Conservation (phyloP, 306 rosid species). For the Fagus crenata region DNA sequence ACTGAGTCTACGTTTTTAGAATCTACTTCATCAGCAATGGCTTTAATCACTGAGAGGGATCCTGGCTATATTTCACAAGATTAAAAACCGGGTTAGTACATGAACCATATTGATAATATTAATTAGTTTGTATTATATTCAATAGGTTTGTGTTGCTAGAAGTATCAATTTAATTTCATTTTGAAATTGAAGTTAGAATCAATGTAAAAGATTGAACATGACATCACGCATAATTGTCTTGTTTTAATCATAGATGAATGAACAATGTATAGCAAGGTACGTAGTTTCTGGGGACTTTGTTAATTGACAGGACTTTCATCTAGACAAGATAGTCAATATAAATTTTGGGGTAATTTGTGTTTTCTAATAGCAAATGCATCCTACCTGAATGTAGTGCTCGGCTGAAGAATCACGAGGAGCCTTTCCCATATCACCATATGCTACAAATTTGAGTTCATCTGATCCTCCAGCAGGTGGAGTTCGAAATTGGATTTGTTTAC, state of each 20-base stretch:
- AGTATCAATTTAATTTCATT: background rate
- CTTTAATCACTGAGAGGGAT: constrained; percentile 63
- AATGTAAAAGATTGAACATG: too few species aligned
- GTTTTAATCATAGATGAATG: too few species aligned
- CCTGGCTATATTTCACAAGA: constrained; percentile 59
- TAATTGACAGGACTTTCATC: too few species aligned
- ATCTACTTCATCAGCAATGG: constrained; percentile 45
- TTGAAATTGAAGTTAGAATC: too few species aligned
- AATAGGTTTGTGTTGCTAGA: too few species aligned
- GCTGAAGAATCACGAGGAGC: constrained; percentile 71
- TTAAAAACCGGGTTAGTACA: constrained; percentile 7
- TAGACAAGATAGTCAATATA: too few species aligned
- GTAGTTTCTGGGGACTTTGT: too few species aligned
- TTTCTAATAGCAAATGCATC: background rate
- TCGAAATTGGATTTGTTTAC: constrained; percentile 47
- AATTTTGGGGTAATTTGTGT: too few species aligned
- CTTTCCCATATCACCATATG: constrained; percentile 91
- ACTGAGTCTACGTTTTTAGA: constrained; percentile 51
- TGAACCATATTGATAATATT: background rate
- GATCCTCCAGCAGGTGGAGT: constrained; percentile 86
- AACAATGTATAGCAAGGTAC: too few species aligned
- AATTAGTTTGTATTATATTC: too few species aligned
- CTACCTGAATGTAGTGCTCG: constrained; percentile 45
- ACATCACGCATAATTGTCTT: too few species aligned
- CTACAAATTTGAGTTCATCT: constrained; percentile 57